These are phyloP conservation scores for Plasmodium gonderi DNA, from an alignment of 169 alveolate genomes.

Conservation along the genomic window DNA sequence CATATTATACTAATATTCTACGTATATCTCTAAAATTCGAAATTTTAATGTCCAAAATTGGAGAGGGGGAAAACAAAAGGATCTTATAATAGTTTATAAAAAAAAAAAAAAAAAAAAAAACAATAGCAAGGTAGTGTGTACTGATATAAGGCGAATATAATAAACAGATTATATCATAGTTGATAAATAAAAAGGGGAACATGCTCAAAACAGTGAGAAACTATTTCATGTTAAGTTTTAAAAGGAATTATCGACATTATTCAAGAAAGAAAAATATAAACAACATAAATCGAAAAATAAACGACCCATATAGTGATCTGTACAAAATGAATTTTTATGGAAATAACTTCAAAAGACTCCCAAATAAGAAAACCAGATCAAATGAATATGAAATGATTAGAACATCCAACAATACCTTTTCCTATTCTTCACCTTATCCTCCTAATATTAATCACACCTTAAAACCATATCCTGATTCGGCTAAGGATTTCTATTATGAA, in stretches of 20 bases:
- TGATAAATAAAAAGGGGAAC: neutral
- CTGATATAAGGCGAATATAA: neutral
- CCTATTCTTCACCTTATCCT: constrained; percentile 82
- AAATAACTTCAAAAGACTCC: constrained; percentile 65
- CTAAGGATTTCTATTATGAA: constrained; percentile 76
- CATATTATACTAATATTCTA: neutral
- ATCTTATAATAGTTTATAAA: neutral
- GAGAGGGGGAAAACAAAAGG: neutral
- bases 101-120: neutral
- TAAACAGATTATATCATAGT: neutral
- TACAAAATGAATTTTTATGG: constrained; percentile 53
- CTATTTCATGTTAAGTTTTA: constrained; percentile 24
- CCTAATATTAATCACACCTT: constrained; percentile 83
- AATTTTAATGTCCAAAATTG: neutral
- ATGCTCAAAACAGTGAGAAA: constrained; percentile 12
- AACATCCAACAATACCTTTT: constrained; percentile 77
- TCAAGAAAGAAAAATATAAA: constrained; percentile 69
- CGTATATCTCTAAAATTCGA: neutral
- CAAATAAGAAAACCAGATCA: constrained; percentile 80
- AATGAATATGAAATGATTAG: constrained; percentile 77
- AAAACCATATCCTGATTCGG: constrained; percentile 80
- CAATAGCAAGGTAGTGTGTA: neutral
- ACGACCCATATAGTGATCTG: constrained; percentile 71
- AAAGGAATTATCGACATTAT: constrained; percentile 65
- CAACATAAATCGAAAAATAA: constrained; percentile 37